Base-by-base conservation (phyloP, 2,329 filamentous ascomycete genomes). In the Akanthomyces dipterigenus region DNA sequence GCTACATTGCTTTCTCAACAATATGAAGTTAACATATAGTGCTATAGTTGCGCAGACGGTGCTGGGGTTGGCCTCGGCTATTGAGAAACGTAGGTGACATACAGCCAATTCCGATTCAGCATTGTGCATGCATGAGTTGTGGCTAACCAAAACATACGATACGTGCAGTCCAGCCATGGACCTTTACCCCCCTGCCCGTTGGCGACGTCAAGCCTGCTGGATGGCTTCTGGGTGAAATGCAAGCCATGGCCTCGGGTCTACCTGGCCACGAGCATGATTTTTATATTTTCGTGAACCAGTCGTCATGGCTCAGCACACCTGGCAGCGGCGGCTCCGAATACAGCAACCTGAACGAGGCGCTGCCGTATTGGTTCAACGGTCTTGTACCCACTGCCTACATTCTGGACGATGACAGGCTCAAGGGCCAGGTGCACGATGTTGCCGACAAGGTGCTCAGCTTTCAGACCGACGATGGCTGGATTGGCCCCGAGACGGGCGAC, bases 361-460 rank as follows among this genome's bases (percentile, higher is more conserved):
- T 81, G 22, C 81, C 83, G 0, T 86, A 86, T 69, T 86, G 83
- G 81, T 81, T 84, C 69, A 86, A 86, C 65, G 80, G 78, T 2
- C 71, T 85, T 1, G 82, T 86, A 0, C 82, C 82, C 1, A 70
- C 86, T 55, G 82, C 83, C 0, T 86, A 80, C 65, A 69, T 71
- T 0, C 68, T 82, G 1, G 72, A 80, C 42, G 77, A 84, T 67
- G 60, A 63, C 3, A 54, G 64, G 11, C 65, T 71, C 43, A 81
- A 82, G 66, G 66, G 63, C 0, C 81, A 85, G 63, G 77, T 81
- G 38, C 69, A 72, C 16, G 36, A 55, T 12, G 61, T 63, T n/a
- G 56, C 56, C 14, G 38, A 76, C 28, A 76, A 75, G 55, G 75
- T 83, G 0, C 70, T 85, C 28, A 68, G 70, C 3, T 70, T 73